phyloP scores from a whole-genome alignment of 2,329 filamentous ascomycete species.

The Penicillium digitatum region DNA sequence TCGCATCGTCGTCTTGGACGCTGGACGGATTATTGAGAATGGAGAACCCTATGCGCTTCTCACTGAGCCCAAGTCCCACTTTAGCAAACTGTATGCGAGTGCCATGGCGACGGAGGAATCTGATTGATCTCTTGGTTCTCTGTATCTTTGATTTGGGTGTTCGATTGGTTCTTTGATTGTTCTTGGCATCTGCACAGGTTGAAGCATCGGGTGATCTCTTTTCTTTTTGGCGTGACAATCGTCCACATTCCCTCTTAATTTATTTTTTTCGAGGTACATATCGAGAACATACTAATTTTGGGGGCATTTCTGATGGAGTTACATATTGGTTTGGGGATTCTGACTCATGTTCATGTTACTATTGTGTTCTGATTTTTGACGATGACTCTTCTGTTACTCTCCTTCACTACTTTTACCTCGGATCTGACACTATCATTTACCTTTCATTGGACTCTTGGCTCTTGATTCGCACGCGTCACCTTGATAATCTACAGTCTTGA shows the following conservation, averaged over 20 bases:
- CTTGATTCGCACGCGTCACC: no score
- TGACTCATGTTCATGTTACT: neutral
- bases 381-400: conserved; percentile 14
- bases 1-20: conserved; percentile 37
- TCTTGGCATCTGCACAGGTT: conserved; percentile 18
- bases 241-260: conserved; percentile 4
- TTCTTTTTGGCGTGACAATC: conserved; percentile 9
- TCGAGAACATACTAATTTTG: conserved; percentile 14
- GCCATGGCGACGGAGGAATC: conserved; percentile 21
- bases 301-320: conserved; percentile 10
- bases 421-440: neutral
- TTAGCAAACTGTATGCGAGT: conserved; percentile 35
- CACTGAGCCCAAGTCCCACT: conserved; percentile 33
- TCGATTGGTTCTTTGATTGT: neutral
- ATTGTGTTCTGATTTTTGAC: conserved; percentile 5
- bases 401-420: conserved; percentile 4
- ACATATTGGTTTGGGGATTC: neutral
- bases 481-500: neutral
- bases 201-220: conserved; percentile 3
- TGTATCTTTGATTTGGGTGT: neutral
- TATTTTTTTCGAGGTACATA: conserved; percentile 22
- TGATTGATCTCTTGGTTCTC: conserved; percentile 5
- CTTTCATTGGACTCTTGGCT: neutral
- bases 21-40: conserved; percentile 34
- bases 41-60: conserved; percentile 40